These are phyloP conservation scores for Solanum hybrid DNA, from an alignment of 305 asterid genomes.

Conservation along the genomic window DNA sequence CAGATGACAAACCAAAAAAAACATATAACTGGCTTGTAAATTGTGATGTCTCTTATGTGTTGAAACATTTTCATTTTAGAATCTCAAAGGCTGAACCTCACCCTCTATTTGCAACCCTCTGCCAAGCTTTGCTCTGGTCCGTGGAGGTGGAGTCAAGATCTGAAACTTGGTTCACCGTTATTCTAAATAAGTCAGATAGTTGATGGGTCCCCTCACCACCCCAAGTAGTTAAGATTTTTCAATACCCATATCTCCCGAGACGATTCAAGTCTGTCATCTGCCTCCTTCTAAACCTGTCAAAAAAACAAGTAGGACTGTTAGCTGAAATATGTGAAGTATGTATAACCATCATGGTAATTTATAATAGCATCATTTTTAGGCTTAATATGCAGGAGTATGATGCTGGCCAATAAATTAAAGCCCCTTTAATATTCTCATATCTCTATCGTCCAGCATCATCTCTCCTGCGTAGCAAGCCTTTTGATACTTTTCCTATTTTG, in stretches of 20 bases:
- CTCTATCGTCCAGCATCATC: constrained; percentile 15
- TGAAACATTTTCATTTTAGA: background rate
- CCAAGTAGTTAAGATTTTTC: background rate
- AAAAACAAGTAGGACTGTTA: background rate
- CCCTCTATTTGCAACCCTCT: background rate
- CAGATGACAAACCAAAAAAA: too few species aligned
- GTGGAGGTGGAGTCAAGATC: background rate
- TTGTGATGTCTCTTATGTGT: background rate
- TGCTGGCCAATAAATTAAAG: background rate
- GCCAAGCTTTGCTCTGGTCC: background rate
- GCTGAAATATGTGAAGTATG: background rate
- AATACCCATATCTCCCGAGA: background rate
- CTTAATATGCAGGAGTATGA: constrained; percentile 9
- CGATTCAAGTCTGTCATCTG: background rate
- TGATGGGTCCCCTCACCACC: background rate
- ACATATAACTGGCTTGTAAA: background rate
- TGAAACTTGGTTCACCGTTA: background rate
- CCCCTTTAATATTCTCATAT: background rate
- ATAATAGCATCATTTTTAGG: background rate
- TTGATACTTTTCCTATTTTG: background rate
- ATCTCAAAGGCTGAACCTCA: background rate
- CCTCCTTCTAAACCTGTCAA: background rate
- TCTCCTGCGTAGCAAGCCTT: constrained; percentile 25
- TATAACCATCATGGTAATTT: background rate
- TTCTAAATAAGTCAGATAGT: background rate